phyloP scores from a whole-genome alignment of 176 grass and related monocot genomes.

The Saccharum spontaneum region DNA sequence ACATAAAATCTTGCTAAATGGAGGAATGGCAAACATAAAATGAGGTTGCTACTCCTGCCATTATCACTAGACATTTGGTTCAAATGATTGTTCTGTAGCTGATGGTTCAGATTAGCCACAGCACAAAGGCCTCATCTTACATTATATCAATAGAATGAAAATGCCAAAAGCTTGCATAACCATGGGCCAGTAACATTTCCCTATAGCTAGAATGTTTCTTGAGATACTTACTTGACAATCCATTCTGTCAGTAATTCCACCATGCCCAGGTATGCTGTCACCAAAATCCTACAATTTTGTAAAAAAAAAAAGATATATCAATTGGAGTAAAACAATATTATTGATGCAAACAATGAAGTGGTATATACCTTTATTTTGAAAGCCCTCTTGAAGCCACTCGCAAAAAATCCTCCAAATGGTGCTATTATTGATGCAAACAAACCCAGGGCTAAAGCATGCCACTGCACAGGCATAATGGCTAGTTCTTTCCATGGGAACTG shows the following conservation, averaged over 20 bases:
- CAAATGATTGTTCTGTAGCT: neutral
- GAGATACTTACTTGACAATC: conserved; percentile 89
- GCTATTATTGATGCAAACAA: conserved; percentile 99
- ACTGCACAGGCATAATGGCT: conserved; percentile 84
- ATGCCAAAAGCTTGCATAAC: neutral
- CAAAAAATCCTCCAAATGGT: conserved; percentile 99
- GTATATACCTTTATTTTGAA: conserved; percentile 91
- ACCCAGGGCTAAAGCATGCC: conserved; percentile 95
- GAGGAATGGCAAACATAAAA: neutral
- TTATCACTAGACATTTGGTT: neutral
- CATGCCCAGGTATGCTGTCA: conserved; percentile 97
- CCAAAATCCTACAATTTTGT: conserved; percentile 85
- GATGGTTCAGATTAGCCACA: neutral
- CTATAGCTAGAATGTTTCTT: neutral
- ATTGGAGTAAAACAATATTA: conserved; percentile 10
- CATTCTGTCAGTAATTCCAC: conserved; percentile 99
- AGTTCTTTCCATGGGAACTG: conserved; percentile 94
- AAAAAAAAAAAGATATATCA: conserved; percentile 13
- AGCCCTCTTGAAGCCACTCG: conserved; percentile 95
- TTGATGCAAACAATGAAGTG: conserved; percentile 13
- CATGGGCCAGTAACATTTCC: conserved; percentile 7
- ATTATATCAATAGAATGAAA: neutral
- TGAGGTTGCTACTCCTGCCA: neutral
- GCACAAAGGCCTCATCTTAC: neutral
- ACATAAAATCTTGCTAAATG: neutral